Conservation (phyloP, 23 red algal species). For the Agarophyton chilense region DNA sequence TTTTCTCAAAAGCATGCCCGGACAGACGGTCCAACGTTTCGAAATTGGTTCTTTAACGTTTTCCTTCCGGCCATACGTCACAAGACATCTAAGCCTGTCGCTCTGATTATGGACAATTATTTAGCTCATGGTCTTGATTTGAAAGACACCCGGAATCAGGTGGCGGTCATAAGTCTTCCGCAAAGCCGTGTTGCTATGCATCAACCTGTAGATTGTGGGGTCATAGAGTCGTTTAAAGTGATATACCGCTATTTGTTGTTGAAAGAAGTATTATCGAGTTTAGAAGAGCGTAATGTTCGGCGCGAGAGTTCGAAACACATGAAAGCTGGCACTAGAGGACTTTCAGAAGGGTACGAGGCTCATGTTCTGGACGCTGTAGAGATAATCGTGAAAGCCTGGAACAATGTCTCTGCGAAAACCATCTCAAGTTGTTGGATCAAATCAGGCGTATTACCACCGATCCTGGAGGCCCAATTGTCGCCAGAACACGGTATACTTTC, state of each 20-base stretch:
- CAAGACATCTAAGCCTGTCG: constrained; percentile 11
- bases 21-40: constrained; percentile 7
- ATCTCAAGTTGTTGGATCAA: constrained; percentile 50
- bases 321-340: constrained; percentile 11
- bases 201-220: constrained; percentile 14
- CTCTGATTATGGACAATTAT: constrained; percentile 18
- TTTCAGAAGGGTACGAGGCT: constrained; percentile 8
- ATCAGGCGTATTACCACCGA: constrained; percentile 16
- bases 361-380: constrained; percentile 13
- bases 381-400: constrained; percentile 23
- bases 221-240: constrained; percentile 15
- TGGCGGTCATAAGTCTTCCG: background rate
- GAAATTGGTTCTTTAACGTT: constrained; percentile 4
- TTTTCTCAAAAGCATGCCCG: constrained; percentile 21
- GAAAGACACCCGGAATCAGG: constrained; percentile 16
- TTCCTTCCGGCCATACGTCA: constrained; percentile 14
- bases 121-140: background rate
- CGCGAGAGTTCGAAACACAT: constrained; percentile 11
- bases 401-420: background rate
- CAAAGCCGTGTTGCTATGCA: background rate
- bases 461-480: background rate
- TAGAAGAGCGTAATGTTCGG: constrained; percentile 13
- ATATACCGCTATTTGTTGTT: constrained; percentile 28
- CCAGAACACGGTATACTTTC: constrained; percentile 15
- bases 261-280: constrained; percentile 2